These are phyloP conservation scores for Parsonsia alboflavescens DNA, from an alignment of 257 asterid genomes.

Conservation along the genomic window DNA sequence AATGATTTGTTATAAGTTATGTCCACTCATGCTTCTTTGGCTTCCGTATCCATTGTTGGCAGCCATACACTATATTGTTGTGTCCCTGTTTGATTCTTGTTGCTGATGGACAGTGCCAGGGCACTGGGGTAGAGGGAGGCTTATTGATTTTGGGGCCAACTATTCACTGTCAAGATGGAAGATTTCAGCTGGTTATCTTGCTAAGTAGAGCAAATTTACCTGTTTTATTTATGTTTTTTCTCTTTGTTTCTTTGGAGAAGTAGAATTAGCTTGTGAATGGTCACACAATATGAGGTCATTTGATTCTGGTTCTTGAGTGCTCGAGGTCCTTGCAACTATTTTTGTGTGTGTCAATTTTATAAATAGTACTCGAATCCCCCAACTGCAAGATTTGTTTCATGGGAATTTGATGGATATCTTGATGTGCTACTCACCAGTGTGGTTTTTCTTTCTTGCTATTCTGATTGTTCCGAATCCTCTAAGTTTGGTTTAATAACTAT, in stretches of 20 bases:
- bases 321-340: background rate
- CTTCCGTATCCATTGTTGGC: background rate
- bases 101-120: background rate
- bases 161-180: background rate
- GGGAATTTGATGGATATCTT: background rate
- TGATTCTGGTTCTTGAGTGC: background rate
- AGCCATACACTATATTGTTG: background rate
- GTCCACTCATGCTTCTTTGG: background rate
- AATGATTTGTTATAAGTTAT: background rate
- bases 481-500: constrained; percentile 20
- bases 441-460: constrained; percentile 1
- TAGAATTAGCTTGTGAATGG: background rate
- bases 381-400: background rate
- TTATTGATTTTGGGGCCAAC: background rate
- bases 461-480: constrained; percentile 1
- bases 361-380: background rate
- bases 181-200: background rate
- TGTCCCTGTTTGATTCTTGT: background rate
- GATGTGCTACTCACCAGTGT: background rate
- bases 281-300: background rate
- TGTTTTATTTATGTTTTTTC: background rate
- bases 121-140: background rate
- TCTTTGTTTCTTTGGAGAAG: background rate
- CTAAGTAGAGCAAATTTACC: background rate
- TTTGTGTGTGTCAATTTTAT: background rate